Evolutionary conservation across 106 monocot species (phyloP), one percentile per base, ranked within the genome.

Genomic region (Narthecium ossifragum): DNA sequence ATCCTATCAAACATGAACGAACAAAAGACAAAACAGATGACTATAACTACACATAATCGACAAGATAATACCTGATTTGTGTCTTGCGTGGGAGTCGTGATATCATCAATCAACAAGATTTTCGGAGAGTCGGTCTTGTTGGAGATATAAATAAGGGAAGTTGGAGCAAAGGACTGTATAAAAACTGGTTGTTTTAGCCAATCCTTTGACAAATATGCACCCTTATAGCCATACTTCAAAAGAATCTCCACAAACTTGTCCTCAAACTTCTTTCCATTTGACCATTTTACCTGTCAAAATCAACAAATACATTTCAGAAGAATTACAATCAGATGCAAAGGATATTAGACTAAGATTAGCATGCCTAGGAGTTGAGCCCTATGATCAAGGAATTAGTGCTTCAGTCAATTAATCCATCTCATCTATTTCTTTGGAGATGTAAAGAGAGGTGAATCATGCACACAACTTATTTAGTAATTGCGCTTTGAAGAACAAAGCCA

Each of bases 101-200:
- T 36, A 59, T 90, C 81, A 51, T 84, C 96, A 43, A 96, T 96
- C 41, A 98, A 67, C 17, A 98, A 55, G 30, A 91, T 53, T 61
- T 91, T 98, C n/a, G 98, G 96, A 24, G 84, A 84, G 55, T 91
- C 72, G 0, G 74, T 98, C 65, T 91, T n/a, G 17, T 87, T 82
- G 61, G 98, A 98, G 26, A 73, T 53, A 61, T 98, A 75, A 4
- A 98, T 53, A 18, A 98, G 71, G 30, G 91, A 98, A 61, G 76
- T 81, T 38, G 98, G 90, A 48, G 98, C 90, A 67, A 98, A 98
- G 2, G 98, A 98, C 60, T 98, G 96, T 78, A 98, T 84, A 65
- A 98, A 98, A 31, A 85, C 34, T 25, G 96, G 96, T 43, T 85
- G 73, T 68, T 73, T 80, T 32, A 74, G 47, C 96, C 96, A 98